Conservation (phyloP, 163 green algal genomes). For the Scenedesmus sp. region DNA sequence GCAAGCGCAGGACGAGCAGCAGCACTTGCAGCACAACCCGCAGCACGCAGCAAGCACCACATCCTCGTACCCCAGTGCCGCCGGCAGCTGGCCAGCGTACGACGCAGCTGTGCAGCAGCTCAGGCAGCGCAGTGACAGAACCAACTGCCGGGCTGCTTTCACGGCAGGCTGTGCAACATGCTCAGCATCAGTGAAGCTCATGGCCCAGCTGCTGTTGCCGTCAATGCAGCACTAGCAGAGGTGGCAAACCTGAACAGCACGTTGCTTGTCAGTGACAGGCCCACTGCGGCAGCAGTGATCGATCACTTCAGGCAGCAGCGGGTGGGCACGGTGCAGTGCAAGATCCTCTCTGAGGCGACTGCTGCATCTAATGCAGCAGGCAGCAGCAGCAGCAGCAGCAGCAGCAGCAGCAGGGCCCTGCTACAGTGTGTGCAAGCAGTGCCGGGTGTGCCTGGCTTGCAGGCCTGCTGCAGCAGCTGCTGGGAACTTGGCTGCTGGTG, state of each 20-base stretch:
- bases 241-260: constrained; percentile 24
- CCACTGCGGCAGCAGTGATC: constrained; percentile 52
- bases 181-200: neutral
- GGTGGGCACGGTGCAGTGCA: constrained; percentile 70
- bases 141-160: constrained; percentile 27
- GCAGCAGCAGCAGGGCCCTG: neutral
- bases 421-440: neutral
- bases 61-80: neutral
- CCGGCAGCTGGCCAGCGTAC: neutral
- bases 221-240: constrained; percentile 57
- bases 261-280: constrained; percentile 51
- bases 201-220: constrained; percentile 2
- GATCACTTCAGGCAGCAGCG: constrained; percentile 53
- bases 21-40: constrained; percentile 2
- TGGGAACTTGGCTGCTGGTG: constrained; percentile 65
- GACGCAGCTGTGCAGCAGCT: constrained; percentile 49
- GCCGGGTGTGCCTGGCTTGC: neutral
- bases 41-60: neutral
- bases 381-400: neutral
- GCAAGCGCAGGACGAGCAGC: constrained; percentile 14
- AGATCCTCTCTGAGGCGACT: constrained; percentile 68
- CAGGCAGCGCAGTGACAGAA: constrained; percentile 1
- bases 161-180: constrained; percentile 55
- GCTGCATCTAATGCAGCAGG: neutral
- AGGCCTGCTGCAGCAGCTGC: constrained; percentile 52